Percentiles rank a stretch among this genome's conserved stretches.
phyloP scores from a whole-genome alignment of 306 rosid genomes.

The Abrus precatorius region DNA sequence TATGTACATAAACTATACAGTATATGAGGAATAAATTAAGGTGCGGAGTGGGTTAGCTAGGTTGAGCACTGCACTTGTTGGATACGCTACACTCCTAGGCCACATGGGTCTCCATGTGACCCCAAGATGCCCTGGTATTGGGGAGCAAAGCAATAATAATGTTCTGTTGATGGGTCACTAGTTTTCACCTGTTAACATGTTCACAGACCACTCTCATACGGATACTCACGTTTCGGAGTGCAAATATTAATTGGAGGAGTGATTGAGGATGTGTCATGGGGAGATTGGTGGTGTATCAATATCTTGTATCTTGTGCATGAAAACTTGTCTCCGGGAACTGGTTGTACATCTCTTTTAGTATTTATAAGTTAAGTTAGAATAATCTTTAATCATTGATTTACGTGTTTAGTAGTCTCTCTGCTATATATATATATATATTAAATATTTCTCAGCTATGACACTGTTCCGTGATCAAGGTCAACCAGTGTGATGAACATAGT shows the following conservation, averaged over 20 bases:
- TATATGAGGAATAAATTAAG: neutral
- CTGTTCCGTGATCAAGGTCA: neutral
- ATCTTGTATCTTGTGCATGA: neutral
- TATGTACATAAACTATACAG: neutral
- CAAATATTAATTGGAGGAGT: neutral
- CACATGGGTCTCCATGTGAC: conserved; percentile 57
- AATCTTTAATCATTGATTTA: too few relatives aligned
- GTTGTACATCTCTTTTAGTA: too few relatives aligned
- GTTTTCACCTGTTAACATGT: conserved; percentile 20
- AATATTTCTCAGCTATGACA: neutral
- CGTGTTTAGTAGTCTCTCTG: too few relatives aligned
- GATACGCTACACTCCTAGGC: conserved; percentile 29
- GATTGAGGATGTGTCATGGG: conserved; percentile 1
- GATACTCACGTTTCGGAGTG: conserved; percentile 19
- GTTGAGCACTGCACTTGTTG: conserved; percentile 21
- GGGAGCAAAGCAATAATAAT: conserved; percentile 48
- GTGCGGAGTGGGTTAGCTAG: neutral
- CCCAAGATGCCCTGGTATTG: conserved; percentile 53
- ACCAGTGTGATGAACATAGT: neutral
- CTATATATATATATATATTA: too few relatives aligned
- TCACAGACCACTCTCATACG: conserved; percentile 22
- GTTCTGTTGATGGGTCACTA: conserved; percentile 30
- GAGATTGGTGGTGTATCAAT: neutral
- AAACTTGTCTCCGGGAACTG: too few relatives aligned
- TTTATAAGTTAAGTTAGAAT: too few relatives aligned